Percentiles rank a stretch among this genome's conserved stretches.
Evolutionary conservation across 768 basidiomycete genomes (phyloP).

Genomic region (Agrocybe pediades): DNA sequence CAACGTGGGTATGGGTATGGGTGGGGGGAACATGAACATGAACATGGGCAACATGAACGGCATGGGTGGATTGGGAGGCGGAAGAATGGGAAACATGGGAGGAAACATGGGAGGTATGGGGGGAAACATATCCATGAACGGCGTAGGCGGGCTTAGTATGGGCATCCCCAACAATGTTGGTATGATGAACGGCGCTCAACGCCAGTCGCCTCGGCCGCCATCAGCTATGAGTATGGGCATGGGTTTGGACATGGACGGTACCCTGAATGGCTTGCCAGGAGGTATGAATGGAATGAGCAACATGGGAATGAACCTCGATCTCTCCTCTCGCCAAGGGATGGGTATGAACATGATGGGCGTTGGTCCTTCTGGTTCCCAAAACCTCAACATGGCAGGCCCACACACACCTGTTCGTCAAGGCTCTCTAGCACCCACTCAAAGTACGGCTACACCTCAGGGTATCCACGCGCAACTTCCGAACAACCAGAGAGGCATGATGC

Average conservation of each 20-base stretch:
- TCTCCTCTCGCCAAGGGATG: slow-evolving; percentile 13
- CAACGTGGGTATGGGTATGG: slow-evolving; percentile 11
- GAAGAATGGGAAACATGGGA: too few relatives aligned
- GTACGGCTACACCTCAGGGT: too few relatives aligned
- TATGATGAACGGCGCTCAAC: slow-evolving; percentile 15
- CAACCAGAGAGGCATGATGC: too few relatives aligned
- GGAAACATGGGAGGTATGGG: too few relatives aligned
- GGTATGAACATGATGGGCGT: not conserved
- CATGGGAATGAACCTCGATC: slow-evolving; percentile 25
- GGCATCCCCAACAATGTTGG: not conserved
- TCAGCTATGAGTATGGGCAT: slow-evolving; percentile 14
- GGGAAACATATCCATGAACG: slow-evolving; percentile 3
- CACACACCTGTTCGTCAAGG: slow-evolving; percentile 25
- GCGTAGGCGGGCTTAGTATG: slow-evolving; percentile 1
- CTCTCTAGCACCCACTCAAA: slow-evolving; percentile 20
- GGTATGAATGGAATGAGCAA: too few relatives aligned
- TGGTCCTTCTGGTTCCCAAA: not conserved
- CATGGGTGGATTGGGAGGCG: too few relatives aligned
- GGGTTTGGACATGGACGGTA: too few relatives aligned
- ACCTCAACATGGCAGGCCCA: slow-evolving; percentile 11
- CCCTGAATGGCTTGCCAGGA: too few relatives aligned
- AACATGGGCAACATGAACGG: slow-evolving; percentile 3
- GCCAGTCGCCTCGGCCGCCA: slow-evolving; percentile 17
- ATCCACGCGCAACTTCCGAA: too few relatives aligned
- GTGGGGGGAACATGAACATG: slow-evolving; percentile 9